Base-by-base conservation (phyloP, 371 early-diverging fungal genomes). In the Mucor ambiguus region DNA sequence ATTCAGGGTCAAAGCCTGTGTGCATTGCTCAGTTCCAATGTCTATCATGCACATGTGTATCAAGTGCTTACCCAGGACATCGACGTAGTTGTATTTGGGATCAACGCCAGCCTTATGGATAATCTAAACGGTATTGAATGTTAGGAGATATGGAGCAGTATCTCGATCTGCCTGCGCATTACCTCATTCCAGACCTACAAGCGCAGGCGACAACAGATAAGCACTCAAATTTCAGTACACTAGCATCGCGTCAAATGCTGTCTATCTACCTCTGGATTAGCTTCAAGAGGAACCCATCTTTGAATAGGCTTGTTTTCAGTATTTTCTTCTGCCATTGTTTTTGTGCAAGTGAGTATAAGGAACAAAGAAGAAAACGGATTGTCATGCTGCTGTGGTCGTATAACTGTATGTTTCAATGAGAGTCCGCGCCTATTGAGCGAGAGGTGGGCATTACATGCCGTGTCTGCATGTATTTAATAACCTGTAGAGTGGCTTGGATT, bases 201-300 rank as follows among this genome's bases (percentile, higher is more conserved):
- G 16, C 10, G 11, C 33, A 37, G 24, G 22, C 22, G 10, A 11
- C 22, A 30, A 16, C n/a, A n/a, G 37, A 38, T n/a, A 10, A 16
- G 7, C 18, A 18, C n/a, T 12, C 26, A 14, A 20, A 28, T 4
- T 26, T 43, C n/a, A 16, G 38, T n/a, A 59, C 2, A 58, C 24
- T 20, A 33, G 18, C 28, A 12, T 41, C 41, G 35, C 41, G 29
- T 56, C n/a, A 26, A 37, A 14, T 24, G 29, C 29, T 38, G 30
- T 12, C 12, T 5, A 26, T 52, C 41, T 72, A 92, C 92, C 37
- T 93, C 92, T 20, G 95, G 95, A 67, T 93, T 93, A 2, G 91
- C 86, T 75, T 95, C 95, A 33, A 95, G 87, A 20, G 95, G 93
- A 16, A 92, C 70, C 95, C 95, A 95, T 52, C 60, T 29, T 32